These are phyloP conservation scores for Spathaspora girioi DNA, from an alignment of 805 yeast species.

Conservation along the genomic window DNA sequence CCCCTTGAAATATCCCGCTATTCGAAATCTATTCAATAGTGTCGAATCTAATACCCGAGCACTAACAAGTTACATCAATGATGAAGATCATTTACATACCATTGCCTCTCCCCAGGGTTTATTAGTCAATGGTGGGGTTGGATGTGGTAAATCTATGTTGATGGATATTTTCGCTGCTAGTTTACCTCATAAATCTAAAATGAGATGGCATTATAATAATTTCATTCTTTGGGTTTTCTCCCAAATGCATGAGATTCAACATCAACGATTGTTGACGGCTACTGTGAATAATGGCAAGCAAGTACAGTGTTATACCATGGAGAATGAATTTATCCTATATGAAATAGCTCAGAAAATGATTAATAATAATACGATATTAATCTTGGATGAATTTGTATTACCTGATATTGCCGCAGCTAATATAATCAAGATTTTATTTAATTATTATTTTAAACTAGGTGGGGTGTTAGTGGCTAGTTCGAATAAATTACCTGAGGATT, in stretches of 20 bases:
- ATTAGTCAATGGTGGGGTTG: slow-evolving; percentile 62
- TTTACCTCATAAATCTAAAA: slow-evolving; percentile 59
- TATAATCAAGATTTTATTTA: slow-evolving; percentile 59
- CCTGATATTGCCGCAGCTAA: slow-evolving; percentile 77
- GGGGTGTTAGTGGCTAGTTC: slow-evolving; percentile 76
- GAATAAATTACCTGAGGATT: slow-evolving; percentile 67
- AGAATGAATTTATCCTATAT: slow-evolving; percentile 60
- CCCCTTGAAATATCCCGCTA: slow-evolving; percentile 14
- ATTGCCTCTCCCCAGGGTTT: slow-evolving; percentile 64
- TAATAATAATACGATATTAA: slow-evolving; percentile 50
- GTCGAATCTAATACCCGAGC: slow-evolving; percentile 32
- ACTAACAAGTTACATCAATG: slow-evolving; percentile 48
- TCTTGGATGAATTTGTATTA: slow-evolving; percentile 72
- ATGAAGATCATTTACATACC: slow-evolving; percentile 56
- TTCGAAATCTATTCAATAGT: slow-evolving; percentile 23
- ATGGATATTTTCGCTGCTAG: slow-evolving; percentile 69
- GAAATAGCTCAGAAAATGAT: slow-evolving; percentile 68
- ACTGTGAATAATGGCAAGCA: slow-evolving; percentile 47
- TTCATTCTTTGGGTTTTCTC: slow-evolving; percentile 66
- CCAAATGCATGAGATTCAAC: slow-evolving; percentile 55
- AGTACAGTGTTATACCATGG: slow-evolving; percentile 29
- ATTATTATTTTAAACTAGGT: slow-evolving; percentile 67
- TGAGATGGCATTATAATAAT: slow-evolving; percentile 69
- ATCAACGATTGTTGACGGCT: slow-evolving; percentile 28
- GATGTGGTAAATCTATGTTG: slow-evolving; percentile 72